A percentile compares a stretch with the other conserved stretches of the same genome.
Conservation (phyloP, 768 basidiomycete genomes). For the Amanita inopinata region DNA sequence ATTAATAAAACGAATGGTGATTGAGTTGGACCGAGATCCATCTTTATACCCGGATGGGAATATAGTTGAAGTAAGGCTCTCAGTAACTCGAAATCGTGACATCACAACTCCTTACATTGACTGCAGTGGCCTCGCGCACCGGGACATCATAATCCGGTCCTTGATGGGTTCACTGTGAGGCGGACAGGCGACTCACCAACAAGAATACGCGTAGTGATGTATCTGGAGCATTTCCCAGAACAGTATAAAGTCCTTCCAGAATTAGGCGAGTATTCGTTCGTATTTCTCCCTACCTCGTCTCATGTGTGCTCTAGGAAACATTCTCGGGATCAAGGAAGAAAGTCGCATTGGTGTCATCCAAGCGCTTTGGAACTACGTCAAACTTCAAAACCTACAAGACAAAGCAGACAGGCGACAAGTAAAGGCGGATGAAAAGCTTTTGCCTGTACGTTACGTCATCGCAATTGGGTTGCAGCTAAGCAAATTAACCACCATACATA, state of each 20-base stretch:
- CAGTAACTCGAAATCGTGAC: conserved; percentile 15
- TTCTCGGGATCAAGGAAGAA: conserved; percentile 79
- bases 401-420: conserved; percentile 68
- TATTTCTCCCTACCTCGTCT: conserved; percentile 2
- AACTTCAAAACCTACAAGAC: conserved; percentile 73
- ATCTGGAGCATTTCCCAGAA: conserved; percentile 81
- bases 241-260: conserved; percentile 75
- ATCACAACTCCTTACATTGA: neutral
- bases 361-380: conserved; percentile 89
- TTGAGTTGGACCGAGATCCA: conserved; percentile 84
- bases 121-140: conserved; percentile 54
- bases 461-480: neutral
- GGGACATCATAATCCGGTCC: conserved; percentile 43
- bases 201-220: conserved; percentile 73
- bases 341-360: conserved; percentile 75
- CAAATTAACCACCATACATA: neutral
- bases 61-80: conserved; percentile 83
- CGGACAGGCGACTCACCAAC: conserved; percentile 74
- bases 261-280: conserved; percentile 38
- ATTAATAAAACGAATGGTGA: conserved; percentile 71
- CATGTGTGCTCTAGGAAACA: conserved; percentile 24
- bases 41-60: conserved; percentile 76
- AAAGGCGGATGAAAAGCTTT: conserved; percentile 56
- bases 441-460: conserved; percentile 44
- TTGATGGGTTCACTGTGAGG: conserved; percentile 83